Percentiles rank a stretch among this genome's conserved stretches.
These are phyloP conservation scores for Blastobotrys arbuscula DNA, from an alignment of 1,139 yeast species.

Conservation along the genomic window DNA sequence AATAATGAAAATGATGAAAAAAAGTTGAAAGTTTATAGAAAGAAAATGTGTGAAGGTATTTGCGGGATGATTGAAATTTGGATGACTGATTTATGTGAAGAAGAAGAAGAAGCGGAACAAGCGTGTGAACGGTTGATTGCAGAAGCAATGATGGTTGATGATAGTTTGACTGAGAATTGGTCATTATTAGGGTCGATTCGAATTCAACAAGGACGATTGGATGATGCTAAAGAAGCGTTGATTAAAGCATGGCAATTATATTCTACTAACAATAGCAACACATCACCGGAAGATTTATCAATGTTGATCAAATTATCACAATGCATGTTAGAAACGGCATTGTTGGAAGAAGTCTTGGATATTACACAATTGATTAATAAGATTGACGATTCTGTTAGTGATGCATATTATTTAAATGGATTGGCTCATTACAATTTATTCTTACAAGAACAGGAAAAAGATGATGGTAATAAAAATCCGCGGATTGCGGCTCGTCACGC, in stretches of 20 bases:
- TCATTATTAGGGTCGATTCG: constrained; percentile 80
- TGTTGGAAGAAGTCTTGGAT: constrained; percentile 57
- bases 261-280: constrained; percentile 37
- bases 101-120: constrained; percentile 72
- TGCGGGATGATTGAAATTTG: constrained; percentile 90
- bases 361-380: constrained; percentile 61
- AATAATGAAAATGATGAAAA: constrained; percentile 15
- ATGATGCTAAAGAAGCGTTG: constrained; percentile 70
- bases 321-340: constrained; percentile 58
- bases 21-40: constrained; percentile 32
- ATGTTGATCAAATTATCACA: constrained; percentile 64
- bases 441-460: constrained; percentile 14
- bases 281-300: constrained; percentile 53
- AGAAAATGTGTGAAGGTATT: constrained; percentile 64
- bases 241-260: constrained; percentile 69
- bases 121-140: constrained; percentile 70
- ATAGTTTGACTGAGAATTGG: constrained; percentile 69
- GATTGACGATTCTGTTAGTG: constrained; percentile 77
- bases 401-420: constrained; percentile 75
- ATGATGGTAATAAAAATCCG: constrained; percentile 8
- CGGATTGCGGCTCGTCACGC: constrained; percentile 27
- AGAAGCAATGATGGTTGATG: constrained; percentile 58
- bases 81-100: constrained; percentile 99
- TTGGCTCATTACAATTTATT: constrained; percentile 55
- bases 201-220: constrained; percentile 73